A percentile compares a stretch with the other conserved stretches of the same genome.
Evolutionary conservation across 2,329 filamentous ascomycete genomes (phyloP).

Genomic region (Fusarium austroafricanum): DNA sequence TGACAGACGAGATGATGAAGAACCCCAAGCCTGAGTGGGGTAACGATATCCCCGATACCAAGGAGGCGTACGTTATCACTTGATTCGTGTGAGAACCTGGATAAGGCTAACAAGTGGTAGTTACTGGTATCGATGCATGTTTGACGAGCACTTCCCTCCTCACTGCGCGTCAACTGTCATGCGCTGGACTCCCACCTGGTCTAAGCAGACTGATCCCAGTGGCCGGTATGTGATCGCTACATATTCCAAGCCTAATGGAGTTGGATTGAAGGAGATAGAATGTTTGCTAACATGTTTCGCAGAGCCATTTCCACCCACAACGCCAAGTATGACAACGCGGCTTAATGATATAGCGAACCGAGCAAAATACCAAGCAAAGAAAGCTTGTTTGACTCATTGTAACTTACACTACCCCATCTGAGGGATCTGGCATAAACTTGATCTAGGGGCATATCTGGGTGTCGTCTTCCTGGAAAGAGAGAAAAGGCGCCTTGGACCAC

Average conservation of each 20-base stretch:
- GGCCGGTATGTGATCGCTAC: conserved; percentile 71
- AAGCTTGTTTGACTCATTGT: conserved; percentile 33
- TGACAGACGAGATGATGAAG: conserved; percentile 98
- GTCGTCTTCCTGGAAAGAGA: conserved; percentile 60
- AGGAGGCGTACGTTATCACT: conserved; percentile 79
- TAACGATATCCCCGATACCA: conserved; percentile 89
- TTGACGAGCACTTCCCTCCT: conserved; percentile 97
- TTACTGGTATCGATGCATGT: conserved; percentile 99
- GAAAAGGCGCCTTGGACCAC: conserved; percentile 42
- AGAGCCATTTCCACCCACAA: conserved; percentile 83
- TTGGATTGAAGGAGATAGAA: not conserved
- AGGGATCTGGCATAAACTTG: conserved; percentile 29
- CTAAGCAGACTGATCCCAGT: conserved; percentile 93
- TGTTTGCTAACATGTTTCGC: conserved; percentile 36
- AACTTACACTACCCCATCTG: conserved; percentile 37
- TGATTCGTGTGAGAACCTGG: not conserved
- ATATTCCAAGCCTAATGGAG: not conserved
- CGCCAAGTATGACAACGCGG: conserved; percentile 74
- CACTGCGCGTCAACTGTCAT: conserved; percentile 92
- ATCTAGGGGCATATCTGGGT: conserved; percentile 55
- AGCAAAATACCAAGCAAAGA: conserved; percentile 24
- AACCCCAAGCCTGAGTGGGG: conserved; percentile 98
- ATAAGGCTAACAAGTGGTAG: conserved; percentile 55
- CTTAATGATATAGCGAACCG: conserved; percentile 47
- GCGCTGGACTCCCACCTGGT: conserved; percentile 98